Conservation (phyloP, 1,284 basidiomycete genomes). For the Ganoderma boninense region DNA sequence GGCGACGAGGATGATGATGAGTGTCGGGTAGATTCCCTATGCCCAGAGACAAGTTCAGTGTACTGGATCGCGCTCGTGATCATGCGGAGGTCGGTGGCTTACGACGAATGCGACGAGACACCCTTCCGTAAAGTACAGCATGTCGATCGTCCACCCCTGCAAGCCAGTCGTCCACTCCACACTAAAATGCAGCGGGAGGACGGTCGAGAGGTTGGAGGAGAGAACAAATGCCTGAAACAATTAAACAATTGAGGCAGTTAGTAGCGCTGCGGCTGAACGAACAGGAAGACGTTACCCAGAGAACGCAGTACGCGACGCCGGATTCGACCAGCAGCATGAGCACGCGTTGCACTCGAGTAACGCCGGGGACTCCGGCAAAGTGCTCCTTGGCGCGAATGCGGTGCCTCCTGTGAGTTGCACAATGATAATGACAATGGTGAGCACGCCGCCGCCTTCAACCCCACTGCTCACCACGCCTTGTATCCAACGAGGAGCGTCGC, state of each 20-base stretch:
- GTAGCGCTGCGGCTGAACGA: no score
- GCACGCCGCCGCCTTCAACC: no score
- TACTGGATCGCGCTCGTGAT: no score
- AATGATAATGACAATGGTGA: no score
- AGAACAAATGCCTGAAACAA: neutral
- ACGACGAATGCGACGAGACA: slow-evolving; percentile 1
- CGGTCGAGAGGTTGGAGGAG: neutral
- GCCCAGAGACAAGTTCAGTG: neutral
- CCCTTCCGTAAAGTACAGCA: neutral
- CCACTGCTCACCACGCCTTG: neutral
- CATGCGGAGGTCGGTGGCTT: neutral
- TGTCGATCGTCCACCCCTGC: neutral
- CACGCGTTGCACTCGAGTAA: neutral
- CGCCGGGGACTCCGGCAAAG: neutral
- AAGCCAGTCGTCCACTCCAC: neutral
- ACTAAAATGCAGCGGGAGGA: neutral
- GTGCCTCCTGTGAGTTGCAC: neutral
- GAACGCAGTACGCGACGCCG: neutral
- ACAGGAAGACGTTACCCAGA: neutral
- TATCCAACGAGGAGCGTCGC: neutral
- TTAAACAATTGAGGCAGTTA: neutral
- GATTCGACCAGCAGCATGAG: slow-evolving; percentile 3
- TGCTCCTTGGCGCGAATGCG: neutral
- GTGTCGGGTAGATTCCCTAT: slow-evolving; percentile 13
- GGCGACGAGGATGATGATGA: slow-evolving; percentile 18